A percentile compares a stretch with the other conserved stretches of the same genome.
Evolutionary conservation across 192 early-diverging fungal species (phyloP).

Genomic region (Oehlia diaphana): DNA sequence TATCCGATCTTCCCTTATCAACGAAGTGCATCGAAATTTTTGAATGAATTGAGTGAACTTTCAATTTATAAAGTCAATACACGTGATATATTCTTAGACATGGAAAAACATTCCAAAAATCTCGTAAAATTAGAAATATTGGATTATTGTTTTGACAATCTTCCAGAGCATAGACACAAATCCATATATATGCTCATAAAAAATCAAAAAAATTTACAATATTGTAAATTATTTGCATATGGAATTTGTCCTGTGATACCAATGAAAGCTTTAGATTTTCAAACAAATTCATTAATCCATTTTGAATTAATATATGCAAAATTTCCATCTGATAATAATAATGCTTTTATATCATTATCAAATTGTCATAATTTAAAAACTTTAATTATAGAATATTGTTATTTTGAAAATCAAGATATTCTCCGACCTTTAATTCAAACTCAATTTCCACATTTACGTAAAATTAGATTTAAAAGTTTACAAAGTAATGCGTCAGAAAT

Average conservation of each 20-base stretch:
- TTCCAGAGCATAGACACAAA: not conserved
- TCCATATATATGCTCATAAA: not conserved
- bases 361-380: not conserved
- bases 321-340: not conserved
- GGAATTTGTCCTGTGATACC: not conserved
- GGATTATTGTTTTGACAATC: not conserved
- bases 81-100: not conserved
- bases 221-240: conserved; percentile 21
- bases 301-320: conserved; percentile 17
- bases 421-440: not conserved
- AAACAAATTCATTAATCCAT: conserved; percentile 1
- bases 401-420: not conserved
- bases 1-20: conserved; percentile 2
- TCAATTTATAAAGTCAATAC: not conserved
- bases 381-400: conserved; percentile 5
- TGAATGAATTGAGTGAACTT: not conserved
- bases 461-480: not conserved
- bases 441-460: not conserved
- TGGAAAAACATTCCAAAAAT: not conserved
- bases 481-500: not conserved
- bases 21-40: not conserved
- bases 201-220: not conserved
- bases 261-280: not conserved
- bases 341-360: not conserved
- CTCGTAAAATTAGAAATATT: conserved; percentile 1